Evolutionary conservation across 1,284 basidiomycete species (phyloP).

Genomic region (Pseudomicrostroma phylloplanum): DNA sequence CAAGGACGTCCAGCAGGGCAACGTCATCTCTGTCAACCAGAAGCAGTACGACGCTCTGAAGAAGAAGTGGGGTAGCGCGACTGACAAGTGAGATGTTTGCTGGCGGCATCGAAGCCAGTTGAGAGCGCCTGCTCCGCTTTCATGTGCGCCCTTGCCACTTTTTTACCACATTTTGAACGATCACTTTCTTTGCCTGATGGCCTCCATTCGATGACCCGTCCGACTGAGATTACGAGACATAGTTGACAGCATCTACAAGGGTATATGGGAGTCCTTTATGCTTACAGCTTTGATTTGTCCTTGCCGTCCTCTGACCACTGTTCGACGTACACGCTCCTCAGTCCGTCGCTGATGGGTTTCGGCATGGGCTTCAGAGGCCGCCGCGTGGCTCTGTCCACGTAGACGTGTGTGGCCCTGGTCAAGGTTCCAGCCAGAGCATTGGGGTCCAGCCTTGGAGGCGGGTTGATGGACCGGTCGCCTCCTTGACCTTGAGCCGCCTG

Average conservation of each 20-base stretch:
- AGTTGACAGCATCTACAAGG: no score
- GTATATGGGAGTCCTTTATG: not conserved
- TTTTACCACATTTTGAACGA: no score
- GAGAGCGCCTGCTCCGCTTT: no score
- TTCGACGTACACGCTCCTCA: not conserved
- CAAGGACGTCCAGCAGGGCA: slow-evolving; percentile 1
- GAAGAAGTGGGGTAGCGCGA: not conserved
- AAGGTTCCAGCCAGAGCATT: not conserved
- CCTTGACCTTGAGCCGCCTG: not conserved
- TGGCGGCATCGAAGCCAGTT: no score
- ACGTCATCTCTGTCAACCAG: not conserved
- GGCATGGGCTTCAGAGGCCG: slow-evolving; percentile 1
- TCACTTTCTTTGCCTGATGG: no score
- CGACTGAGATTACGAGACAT: no score
- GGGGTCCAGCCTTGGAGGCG: not conserved
- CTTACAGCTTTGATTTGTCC: not conserved
- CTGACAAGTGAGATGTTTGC: no score
- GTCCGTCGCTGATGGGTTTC: not conserved
- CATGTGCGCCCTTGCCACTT: no score
- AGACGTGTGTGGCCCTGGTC: slow-evolving; percentile 4
- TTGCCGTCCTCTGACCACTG: not conserved
- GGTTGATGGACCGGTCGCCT: not conserved
- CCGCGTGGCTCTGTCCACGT: not conserved
- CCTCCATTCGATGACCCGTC: no score
- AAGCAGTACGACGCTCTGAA: slow-evolving; percentile 2